Evolutionary conservation across 768 basidiomycete genomes (phyloP), one percentile per base, ranked within the genome.

Genomic region (Mycena leptocephala): DNA sequence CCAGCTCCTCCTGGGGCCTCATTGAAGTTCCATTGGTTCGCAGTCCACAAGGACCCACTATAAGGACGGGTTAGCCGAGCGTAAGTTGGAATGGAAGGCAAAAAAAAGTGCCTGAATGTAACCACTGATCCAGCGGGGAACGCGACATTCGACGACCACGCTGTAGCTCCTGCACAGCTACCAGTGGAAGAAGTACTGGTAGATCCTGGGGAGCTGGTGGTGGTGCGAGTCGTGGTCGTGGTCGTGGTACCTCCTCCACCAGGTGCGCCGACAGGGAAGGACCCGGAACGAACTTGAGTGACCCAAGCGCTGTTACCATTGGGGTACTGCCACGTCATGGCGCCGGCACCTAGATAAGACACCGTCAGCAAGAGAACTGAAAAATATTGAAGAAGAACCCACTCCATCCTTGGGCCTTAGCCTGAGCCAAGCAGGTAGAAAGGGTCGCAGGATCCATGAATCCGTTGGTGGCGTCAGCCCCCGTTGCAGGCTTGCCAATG

Each of bases 401-500:
- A 93, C 92, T 89, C 95, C 95, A 95, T 33, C 93, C 94, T 72
- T 88, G 41, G 30, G 39, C 32, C 58, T 70, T 70, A 11, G 93
- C 95, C 82, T 92, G 86, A 22, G 87, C 78, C 35, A 95, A 85
- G 80, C 95, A 96, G 3, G 83, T 82, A 0, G 92, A 89, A 24
- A 96, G 86, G 20, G 89, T 90, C 2, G 87, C 82, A 2, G 93
- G 87, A 39, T 84, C 85, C 78, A 96, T 92, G 84, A 90, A 95
- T 9, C 93, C 92, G 76, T 90, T 93, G 75, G 75, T 88, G 3
- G 93, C 92, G 67, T 92, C 91, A 10, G 84, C 79, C 0, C 87
- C 70, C 16, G 81, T 85, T 2, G 91, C 92, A 1, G 94, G 94
- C 83, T 96, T 96, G 5, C 94, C 94, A 79, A 96, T 94, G 75